phyloP scores from a whole-genome alignment of 2,329 filamentous ascomycete genomes.

The Cercospora sesami region DNA sequence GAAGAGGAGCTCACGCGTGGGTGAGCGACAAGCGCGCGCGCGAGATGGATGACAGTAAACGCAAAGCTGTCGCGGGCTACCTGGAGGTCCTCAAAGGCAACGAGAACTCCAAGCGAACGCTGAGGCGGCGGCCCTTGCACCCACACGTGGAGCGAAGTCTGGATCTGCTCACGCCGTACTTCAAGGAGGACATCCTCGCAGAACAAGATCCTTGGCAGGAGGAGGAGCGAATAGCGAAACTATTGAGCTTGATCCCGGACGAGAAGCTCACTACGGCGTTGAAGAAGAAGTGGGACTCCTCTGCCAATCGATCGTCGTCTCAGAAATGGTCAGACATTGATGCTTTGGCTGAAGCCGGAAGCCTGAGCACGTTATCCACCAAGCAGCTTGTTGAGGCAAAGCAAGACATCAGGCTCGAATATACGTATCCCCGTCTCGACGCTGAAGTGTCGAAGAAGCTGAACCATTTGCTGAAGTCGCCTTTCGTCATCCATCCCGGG shows the following conservation, averaged over 20 bases:
- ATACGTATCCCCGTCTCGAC: constrained; percentile 95
- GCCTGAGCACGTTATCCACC: constrained; percentile 58
- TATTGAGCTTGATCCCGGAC: constrained; percentile 84
- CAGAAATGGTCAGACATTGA: constrained; percentile 97
- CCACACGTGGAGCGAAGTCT: constrained; percentile 86
- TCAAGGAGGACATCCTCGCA: constrained; percentile 76
- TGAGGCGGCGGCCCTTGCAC: constrained; percentile 82
- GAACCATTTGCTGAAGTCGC: constrained; percentile 95
- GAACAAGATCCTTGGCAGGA: constrained; percentile 83
- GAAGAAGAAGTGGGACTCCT: constrained; percentile 85
- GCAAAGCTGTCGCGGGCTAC: constrained; percentile 83
- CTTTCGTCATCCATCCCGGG: constrained; percentile 93
- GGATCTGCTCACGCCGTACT: constrained; percentile 79
- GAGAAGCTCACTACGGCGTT: constrained; percentile 73
- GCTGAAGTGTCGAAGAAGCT: constrained; percentile 97
- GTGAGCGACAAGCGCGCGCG: constrained; percentile 89
- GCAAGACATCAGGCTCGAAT: constrained; percentile 93
- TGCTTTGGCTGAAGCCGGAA: constrained; percentile 72
- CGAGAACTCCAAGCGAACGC: constrained; percentile 76
- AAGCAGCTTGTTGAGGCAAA: constrained; percentile 81
- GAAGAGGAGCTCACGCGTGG: constrained; percentile 96
- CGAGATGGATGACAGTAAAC: constrained; percentile 78
- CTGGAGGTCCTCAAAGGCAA: constrained; percentile 88
- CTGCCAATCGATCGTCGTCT: constrained; percentile 71
- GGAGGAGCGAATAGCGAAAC: constrained; percentile 68